phyloP scores from a whole-genome alignment of 805 yeast genomes.

The Spathaspora arborariae region DNA sequence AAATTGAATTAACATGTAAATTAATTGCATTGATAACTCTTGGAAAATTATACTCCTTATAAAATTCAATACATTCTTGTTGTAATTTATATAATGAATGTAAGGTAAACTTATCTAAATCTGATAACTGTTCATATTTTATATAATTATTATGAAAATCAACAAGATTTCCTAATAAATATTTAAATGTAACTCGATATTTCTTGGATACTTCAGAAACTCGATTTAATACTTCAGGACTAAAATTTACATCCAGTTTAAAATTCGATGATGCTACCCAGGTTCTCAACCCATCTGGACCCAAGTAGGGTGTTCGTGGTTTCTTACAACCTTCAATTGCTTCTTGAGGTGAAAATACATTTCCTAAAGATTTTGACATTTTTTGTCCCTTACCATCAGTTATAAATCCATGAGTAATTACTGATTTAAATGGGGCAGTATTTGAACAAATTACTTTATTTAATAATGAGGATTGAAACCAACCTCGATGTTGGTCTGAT shows the following conservation, averaged over 20 bases:
- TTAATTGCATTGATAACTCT: constrained; percentile 65
- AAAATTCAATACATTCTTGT: constrained; percentile 38
- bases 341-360: constrained; percentile 65
- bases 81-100: constrained; percentile 50
- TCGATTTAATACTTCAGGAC: constrained; percentile 66
- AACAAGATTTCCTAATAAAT: constrained; percentile 72
- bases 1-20: constrained; percentile 66
- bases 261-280: constrained; percentile 91
- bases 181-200: constrained; percentile 75
- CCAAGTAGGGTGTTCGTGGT: constrained; percentile 54
- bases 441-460: constrained; percentile 60
- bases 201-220: constrained; percentile 81
- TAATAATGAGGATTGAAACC: constrained; percentile 94
- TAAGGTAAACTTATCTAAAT: constrained; percentile 62
- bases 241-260: constrained; percentile 72
- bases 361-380: constrained; percentile 93
- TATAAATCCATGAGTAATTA: constrained; percentile 92
- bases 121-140: constrained; percentile 29
- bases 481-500: constrained; percentile 97
- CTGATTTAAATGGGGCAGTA: constrained; percentile 59
- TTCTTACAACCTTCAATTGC: constrained; percentile 59
- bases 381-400: constrained; percentile 81
- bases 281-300: constrained; percentile 86
- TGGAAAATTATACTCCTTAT: constrained; percentile 60
- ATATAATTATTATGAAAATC: constrained; percentile 34